These are phyloP conservation scores for Serendipita indica DNA, from an alignment of 768 basidiomycete genomes.

Conservation along the genomic window DNA sequence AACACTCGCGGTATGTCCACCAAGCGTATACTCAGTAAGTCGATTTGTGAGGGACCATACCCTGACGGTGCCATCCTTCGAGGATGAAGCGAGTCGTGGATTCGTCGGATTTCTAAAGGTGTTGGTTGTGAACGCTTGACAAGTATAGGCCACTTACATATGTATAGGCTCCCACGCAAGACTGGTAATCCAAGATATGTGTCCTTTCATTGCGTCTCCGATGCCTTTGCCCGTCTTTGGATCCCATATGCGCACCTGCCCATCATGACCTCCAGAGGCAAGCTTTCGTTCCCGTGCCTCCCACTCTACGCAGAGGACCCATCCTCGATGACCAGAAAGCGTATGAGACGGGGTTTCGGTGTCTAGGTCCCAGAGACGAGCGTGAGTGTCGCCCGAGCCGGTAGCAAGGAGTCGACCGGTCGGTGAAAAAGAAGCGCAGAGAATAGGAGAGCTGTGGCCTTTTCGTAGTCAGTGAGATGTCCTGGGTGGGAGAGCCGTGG, in stretches of 20 bases:
- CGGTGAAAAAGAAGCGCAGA: constrained; percentile 92
- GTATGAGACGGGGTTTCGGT: constrained; percentile 85
- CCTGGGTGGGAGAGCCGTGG: constrained; percentile 12
- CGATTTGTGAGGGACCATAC: constrained; percentile 74
- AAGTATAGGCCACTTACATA: constrained; percentile 39
- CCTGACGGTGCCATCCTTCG: constrained; percentile 92
- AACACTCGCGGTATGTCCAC: constrained; percentile 86
- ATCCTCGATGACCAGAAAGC: constrained; percentile 78
- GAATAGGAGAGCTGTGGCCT: constrained; percentile 87
- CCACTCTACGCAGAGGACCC: constrained; percentile 98
- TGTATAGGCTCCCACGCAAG: constrained; percentile 95
- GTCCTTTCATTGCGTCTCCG: constrained; percentile 81
- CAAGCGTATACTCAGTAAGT: constrained; percentile 65
- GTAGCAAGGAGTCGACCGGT: constrained; percentile 85
- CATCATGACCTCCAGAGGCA: constrained; percentile 90
- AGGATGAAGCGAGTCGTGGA: constrained; percentile 84
- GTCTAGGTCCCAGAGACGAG: constrained; percentile 84
- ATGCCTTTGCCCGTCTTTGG: constrained; percentile 79
- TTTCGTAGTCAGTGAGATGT: constrained; percentile 12
- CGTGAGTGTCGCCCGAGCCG: constrained; percentile 87
- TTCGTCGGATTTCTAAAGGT: constrained; percentile 59
- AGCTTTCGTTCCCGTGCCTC: constrained; percentile 81
- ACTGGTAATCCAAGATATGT: constrained; percentile 92
- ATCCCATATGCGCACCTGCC: constrained; percentile 80
- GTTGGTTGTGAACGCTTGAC: constrained; percentile 24